Evolutionary conservation across 202 grass and related monocot genomes (phyloP).

Genomic region (Zoysia matrella): DNA sequence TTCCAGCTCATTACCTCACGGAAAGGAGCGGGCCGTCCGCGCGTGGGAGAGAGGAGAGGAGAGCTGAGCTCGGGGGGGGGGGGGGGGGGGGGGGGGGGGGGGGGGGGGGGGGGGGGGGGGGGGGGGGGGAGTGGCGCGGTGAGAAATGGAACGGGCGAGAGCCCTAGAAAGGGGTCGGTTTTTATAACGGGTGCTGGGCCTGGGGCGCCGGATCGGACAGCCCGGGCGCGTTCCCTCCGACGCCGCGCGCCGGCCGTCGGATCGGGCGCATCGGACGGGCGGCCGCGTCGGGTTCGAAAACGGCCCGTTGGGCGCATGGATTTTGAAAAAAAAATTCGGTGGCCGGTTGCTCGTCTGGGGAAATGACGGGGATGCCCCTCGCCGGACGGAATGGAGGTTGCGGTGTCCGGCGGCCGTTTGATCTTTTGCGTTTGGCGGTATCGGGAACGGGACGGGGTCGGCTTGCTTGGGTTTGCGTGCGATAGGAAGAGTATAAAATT

Average conservation of each 20-base stretch:
- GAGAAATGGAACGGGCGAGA: conserved; percentile 17
- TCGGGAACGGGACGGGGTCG: neutral
- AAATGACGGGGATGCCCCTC: conserved; percentile 47
- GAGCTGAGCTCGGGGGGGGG: too few relatives aligned
- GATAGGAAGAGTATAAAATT: neutral
- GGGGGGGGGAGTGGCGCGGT: neutral
- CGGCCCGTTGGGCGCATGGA: conserved; percentile 40
- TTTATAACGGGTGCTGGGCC: conserved; percentile 56
- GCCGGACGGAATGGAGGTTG: neutral
- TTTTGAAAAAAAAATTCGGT: conserved; percentile 72
- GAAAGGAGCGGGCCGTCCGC: neutral
- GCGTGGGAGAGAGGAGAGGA: too few relatives aligned
- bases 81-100: too few relatives aligned
- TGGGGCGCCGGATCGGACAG: conserved; percentile 59
- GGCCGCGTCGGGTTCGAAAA: conserved; percentile 37
- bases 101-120: too few relatives aligned
- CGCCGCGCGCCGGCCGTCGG: conserved; percentile 48
- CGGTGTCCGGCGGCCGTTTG: neutral
- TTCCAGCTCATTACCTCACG: conserved; percentile 37
- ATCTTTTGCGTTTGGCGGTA: neutral
- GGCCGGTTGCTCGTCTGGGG: neutral
- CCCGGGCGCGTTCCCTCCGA: conserved; percentile 60
- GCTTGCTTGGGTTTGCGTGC: neutral
- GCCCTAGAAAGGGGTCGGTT: conserved; percentile 33
- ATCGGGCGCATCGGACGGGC: conserved; percentile 56